Percentiles rank a stretch among this genome's conserved stretches.
phyloP scores from a whole-genome alignment of 441 rosid genomes.

The Hypseocharis bilobata region DNA sequence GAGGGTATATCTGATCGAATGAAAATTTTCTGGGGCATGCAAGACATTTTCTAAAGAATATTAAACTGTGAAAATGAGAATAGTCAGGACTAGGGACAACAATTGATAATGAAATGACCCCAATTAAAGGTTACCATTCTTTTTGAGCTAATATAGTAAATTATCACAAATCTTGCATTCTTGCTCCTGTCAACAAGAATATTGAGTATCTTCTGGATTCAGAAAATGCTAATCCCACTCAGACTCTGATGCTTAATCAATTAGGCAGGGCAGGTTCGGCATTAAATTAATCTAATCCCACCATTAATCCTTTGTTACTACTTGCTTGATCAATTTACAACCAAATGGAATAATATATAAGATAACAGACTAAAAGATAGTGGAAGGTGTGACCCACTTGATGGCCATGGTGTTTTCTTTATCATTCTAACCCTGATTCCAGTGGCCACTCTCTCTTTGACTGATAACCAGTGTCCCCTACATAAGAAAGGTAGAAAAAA shows the following conservation, averaged over 20 bases:
- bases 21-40: neutral
- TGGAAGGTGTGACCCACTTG: slow-evolving; percentile 22
- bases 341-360: slow-evolving; percentile 1
- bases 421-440: slow-evolving; percentile 19
- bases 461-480: slow-evolving; percentile 19
- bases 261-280: neutral
- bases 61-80: neutral
- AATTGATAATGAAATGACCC: slow-evolving; percentile 4
- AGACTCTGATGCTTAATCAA: neutral
- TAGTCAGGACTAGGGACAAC: neutral
- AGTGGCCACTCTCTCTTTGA: slow-evolving; percentile 15
- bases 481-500: neutral
- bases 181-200: neutral
- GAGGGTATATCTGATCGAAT: neutral
- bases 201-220: slow-evolving; percentile 8
- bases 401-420: slow-evolving; percentile 14
- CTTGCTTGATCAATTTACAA: neutral
- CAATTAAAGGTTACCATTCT: slow-evolving; percentile 6
- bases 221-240: slow-evolving; percentile 25
- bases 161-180: slow-evolving; percentile 4
- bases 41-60: neutral
- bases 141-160: neutral
- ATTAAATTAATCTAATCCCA: slow-evolving; percentile 15
- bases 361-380: slow-evolving; percentile 8
- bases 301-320: neutral